These are phyloP conservation scores for Backusella circina DNA, from an alignment of 192 early-diverging fungal genomes.

Conservation along the genomic window DNA sequence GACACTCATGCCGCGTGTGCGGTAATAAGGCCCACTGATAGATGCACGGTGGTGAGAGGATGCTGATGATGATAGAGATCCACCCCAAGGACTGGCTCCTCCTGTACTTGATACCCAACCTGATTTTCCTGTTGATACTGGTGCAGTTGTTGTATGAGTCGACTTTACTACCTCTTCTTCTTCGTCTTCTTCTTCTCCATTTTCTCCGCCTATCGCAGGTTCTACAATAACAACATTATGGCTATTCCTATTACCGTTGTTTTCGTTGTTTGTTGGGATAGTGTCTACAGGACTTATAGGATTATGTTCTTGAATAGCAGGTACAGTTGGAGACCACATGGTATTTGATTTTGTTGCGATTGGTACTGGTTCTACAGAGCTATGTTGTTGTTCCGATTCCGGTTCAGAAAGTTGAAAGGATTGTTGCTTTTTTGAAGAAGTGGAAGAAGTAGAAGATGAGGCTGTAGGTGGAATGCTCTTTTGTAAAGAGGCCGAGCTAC, in stretches of 20 bases:
- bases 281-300: not conserved
- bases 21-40: slow-evolving; percentile 35
- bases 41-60: slow-evolving; percentile 27
- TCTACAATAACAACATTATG: not conserved
- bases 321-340: not conserved
- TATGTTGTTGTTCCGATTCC: not conserved
- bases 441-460: not conserved
- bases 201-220: not conserved
- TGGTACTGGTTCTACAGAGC: not conserved
- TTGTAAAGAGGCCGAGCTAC: not conserved
- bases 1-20: slow-evolving; percentile 25
- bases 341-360: not conserved
- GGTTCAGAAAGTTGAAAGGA: not conserved
- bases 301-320: not conserved
- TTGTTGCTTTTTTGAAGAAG: not conserved
- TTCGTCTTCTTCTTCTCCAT: not conserved
- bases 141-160: slow-evolving; percentile 1
- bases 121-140: slow-evolving; percentile 11
- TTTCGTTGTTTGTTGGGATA: not conserved
- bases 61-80: slow-evolving; percentile 12
- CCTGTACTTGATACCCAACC: slow-evolving; percentile 31
- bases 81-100: slow-evolving; percentile 19
- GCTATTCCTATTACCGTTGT: not conserved
- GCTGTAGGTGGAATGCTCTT: not conserved
- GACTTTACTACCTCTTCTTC: not conserved